Conservation (phyloP, 2,329 filamentous ascomycete species). For the Colletotrichum eleusines region DNA sequence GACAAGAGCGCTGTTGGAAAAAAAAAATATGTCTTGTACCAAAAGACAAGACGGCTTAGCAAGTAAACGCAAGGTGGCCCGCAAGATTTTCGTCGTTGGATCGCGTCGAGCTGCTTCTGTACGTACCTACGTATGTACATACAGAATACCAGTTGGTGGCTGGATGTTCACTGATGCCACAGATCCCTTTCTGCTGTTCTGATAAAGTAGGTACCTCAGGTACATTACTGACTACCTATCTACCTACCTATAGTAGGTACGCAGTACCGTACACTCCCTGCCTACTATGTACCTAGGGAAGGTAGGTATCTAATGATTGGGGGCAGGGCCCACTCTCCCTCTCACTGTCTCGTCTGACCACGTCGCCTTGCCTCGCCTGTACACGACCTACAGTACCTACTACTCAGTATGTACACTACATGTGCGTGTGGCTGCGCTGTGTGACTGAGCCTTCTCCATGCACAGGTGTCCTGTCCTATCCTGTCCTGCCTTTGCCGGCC, state of each 20-base stretch:
- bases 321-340: neutral
- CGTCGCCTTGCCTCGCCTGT: neutral
- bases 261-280: too few species aligned
- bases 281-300: too few species aligned
- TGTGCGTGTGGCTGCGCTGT: neutral
- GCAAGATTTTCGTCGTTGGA: slow-evolving; percentile 26
- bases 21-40: slow-evolving; percentile 2
- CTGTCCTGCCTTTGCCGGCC: slow-evolving; percentile 38
- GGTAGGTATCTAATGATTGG: neutral
- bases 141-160: neutral
- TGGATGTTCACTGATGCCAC: neutral
- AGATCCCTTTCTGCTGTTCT: neutral
- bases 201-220: too few species aligned
- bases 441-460: slow-evolving; percentile 12
- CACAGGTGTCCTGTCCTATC: slow-evolving; percentile 14
- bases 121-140: too few species aligned
- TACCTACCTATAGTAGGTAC: too few species aligned
- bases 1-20: neutral
- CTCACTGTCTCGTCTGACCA: neutral
- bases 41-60: neutral
- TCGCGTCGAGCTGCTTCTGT: slow-evolving; percentile 18
- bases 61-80: slow-evolving; percentile 7
- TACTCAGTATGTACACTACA: too few species aligned
- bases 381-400: too few species aligned
- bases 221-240: too few species aligned